Evolutionary conservation across 805 yeast genomes (phyloP), one percentile per base, ranked within the genome.

Genomic region (Spathaspora passalidarum): DNA sequence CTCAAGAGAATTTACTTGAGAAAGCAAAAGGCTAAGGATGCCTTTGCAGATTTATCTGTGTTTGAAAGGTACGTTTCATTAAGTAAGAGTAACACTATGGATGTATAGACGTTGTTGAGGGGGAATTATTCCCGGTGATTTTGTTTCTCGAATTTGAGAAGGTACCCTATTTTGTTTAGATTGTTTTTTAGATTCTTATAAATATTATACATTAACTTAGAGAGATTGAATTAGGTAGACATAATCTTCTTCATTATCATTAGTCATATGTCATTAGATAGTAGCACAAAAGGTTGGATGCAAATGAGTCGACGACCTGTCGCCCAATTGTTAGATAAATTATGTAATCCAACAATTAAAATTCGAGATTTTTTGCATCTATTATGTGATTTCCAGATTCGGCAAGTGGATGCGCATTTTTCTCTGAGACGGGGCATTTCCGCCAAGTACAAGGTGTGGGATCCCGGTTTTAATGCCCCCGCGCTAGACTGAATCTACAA

Each of bases 41-140:
- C 42, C 17, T 22, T 22, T 32, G 32, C 23, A 16, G 34, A 41
- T 9, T 23, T 14, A 18, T 16, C 26, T 19, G 32, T 23, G 32
- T 84, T 84, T 62, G 74, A 79, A 50, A 79, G 75, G 54, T 83
- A 80, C 57, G 77, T 84, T 17, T 73, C 83, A 2, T 79, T 79
- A 53, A 79, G 84, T 5, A 72, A 80, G 59, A 63, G 75, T 39
- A 74, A 74, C 49, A 80, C 86, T n/a, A 49, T 49, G 46, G 58
- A 49, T 36, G 38, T 36, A 19, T 36, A 36, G 38, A 20, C 3
- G 34, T 29, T 14, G 34, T 29, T 3, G 34, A 29, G n/a, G n/a
- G n/a, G n/a, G n/a, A 29, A 13, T 29, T 29, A 29, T 29, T n/a
- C n/a, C n/a, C n/a, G n/a, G n/a, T n/a, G n/a, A n/a, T n/a, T n/a